Evolutionary conservation across 1,284 basidiomycete species (phyloP).

Genomic region (Ganoderma resinaceum): DNA sequence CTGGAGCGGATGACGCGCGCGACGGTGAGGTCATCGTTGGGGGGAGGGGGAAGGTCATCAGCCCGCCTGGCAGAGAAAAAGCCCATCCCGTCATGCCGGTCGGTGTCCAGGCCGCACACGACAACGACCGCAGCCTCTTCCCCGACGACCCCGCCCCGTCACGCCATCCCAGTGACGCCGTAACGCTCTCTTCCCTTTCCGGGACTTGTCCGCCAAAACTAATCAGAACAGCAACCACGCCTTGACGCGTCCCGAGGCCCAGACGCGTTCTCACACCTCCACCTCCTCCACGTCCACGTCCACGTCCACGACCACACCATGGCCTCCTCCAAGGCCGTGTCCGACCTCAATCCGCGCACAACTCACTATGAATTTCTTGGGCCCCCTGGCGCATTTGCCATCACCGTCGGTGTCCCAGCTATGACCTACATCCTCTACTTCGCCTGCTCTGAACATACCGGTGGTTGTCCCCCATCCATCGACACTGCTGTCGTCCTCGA

Average conservation of each 20-base stretch:
- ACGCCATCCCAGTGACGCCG: slow-evolving; percentile 5
- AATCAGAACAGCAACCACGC: slow-evolving; percentile 13
- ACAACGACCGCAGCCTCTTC: neutral
- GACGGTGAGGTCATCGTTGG: slow-evolving; percentile 51
- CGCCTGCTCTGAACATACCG: slow-evolving; percentile 81
- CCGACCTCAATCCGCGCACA: slow-evolving; percentile 68
- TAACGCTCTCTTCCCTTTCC: neutral
- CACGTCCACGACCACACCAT: slow-evolving; percentile 34
- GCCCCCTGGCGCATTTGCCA: slow-evolving; percentile 78
- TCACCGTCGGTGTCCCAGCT: slow-evolving; percentile 79
- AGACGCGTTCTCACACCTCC: slow-evolving; percentile 28
- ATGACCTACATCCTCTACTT: slow-evolving; percentile 85
- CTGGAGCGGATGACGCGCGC: slow-evolving; percentile 74
- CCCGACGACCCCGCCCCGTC: neutral
- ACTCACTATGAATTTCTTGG: slow-evolving; percentile 87
- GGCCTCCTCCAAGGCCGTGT: slow-evolving; percentile 29
- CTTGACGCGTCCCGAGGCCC: slow-evolving; percentile 19
- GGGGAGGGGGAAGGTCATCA: slow-evolving; percentile 37
- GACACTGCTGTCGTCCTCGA: slow-evolving; percentile 51
- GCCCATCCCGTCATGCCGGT: slow-evolving; percentile 46
- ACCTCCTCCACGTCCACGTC: slow-evolving; percentile 11
- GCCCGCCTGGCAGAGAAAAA: slow-evolving; percentile 51
- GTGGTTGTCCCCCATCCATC: slow-evolving; percentile 74
- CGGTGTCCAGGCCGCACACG: slow-evolving; percentile 2
- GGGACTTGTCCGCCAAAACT: slow-evolving; percentile 12